A percentile compares a stretch with the other conserved stretches of the same genome.
phyloP scores from a whole-genome alignment of 2,329 filamentous ascomycete species.

The Pseudogymnoascus sp. region DNA sequence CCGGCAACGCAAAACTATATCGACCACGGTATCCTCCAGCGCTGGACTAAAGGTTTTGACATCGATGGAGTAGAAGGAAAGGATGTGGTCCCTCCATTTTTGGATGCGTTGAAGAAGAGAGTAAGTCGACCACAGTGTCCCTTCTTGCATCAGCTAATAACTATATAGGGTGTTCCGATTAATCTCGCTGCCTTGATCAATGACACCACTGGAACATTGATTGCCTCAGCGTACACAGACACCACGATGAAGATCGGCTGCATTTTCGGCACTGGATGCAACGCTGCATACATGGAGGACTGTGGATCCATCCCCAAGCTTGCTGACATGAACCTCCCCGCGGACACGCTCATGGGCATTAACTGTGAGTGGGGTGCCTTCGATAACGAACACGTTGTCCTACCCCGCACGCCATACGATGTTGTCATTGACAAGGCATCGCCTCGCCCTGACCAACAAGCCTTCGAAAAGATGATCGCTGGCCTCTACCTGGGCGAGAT shows the following conservation, averaged over 20 bases:
- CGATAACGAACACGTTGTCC: conserved; percentile 84
- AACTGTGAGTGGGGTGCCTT: conserved; percentile 98
- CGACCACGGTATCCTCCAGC: conserved; percentile 83
- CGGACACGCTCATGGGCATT: conserved; percentile 82
- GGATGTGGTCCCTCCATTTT: conserved; percentile 84
- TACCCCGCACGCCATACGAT: conserved; percentile 81
- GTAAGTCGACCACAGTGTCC: conserved; percentile 37
- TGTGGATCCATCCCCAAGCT: conserved; percentile 89
- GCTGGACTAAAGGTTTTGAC: conserved; percentile 97
- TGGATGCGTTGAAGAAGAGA: conserved; percentile 64
- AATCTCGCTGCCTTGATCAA: conserved; percentile 92
- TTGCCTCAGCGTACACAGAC: conserved; percentile 96
- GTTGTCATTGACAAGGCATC: conserved; percentile 83
- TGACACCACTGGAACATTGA: conserved; percentile 93
- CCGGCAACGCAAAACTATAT: conserved; percentile 90
- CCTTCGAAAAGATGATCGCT: conserved; percentile 97
- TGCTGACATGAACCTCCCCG: conserved; percentile 78
- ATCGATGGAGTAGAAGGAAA: conserved; percentile 85
- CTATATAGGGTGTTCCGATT: conserved; percentile 71
- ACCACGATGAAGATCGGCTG: conserved; percentile 87
- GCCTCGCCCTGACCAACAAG: conserved; percentile 85
- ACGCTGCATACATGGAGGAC: conserved; percentile 96
- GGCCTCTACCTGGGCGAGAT: conserved; percentile 92
- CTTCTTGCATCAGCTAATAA: conserved; percentile 15
- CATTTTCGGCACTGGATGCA: conserved; percentile 97